A percentile compares a stretch with the other conserved stretches of the same genome.
Evolutionary conservation across 75 land plant genomes (phyloP).

Genomic region (Larix kaempferi): DNA sequence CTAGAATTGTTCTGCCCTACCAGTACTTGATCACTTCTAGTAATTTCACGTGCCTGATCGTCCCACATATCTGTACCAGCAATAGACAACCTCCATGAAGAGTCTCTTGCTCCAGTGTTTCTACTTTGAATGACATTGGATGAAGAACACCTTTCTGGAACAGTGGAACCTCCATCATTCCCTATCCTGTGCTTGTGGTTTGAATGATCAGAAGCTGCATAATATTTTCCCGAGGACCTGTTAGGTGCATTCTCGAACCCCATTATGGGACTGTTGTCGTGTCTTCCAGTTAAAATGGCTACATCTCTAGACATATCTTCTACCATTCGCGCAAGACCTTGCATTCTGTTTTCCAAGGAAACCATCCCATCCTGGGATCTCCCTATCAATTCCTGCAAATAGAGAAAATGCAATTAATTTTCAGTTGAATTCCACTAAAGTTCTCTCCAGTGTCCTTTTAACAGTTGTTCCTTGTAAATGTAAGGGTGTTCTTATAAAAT

Average conservation of each 20-base stretch:
- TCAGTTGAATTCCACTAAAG: not conserved
- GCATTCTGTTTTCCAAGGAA: constrained; percentile 76
- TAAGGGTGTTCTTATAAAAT: no score
- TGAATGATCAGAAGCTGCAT: constrained; percentile 48
- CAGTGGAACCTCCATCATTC: constrained; percentile 37
- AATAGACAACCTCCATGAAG: constrained; percentile 46
- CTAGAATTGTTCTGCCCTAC: constrained; percentile 21
- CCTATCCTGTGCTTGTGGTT: constrained; percentile 41
- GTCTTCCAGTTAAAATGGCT: constrained; percentile 42
- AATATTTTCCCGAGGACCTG: constrained; percentile 46
- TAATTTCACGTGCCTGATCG: constrained; percentile 33
- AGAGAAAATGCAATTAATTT: not conserved
- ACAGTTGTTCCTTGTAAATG: not conserved
- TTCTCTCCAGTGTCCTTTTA: not conserved
- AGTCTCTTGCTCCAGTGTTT: constrained; percentile 35
- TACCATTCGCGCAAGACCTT: constrained; percentile 85
- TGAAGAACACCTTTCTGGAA: constrained; percentile 40
- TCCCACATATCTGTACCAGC: constrained; percentile 57
- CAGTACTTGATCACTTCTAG: constrained; percentile 28
- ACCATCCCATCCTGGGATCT: constrained; percentile 87
- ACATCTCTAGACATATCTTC: constrained; percentile 85
- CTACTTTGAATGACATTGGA: constrained; percentile 32
- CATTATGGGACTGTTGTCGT: constrained; percentile 28
- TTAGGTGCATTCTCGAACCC: constrained; percentile 47
- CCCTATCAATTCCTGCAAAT: constrained; percentile 87